Evolutionary conservation across 768 basidiomycete species (phyloP).

Genomic region (Collybia nuda): DNA sequence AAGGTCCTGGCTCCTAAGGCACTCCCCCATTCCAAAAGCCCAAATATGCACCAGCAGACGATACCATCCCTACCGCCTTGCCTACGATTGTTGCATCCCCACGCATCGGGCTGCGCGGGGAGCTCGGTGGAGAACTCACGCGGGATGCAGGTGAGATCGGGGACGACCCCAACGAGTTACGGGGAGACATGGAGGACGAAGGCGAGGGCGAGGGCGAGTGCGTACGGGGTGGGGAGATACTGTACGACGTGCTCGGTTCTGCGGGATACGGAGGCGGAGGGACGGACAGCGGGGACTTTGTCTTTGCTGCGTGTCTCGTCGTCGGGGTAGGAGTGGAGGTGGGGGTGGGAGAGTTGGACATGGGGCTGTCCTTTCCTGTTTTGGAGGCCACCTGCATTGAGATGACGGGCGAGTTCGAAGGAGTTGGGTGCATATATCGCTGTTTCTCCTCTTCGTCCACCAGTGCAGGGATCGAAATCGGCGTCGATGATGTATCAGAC

Average conservation of each 20-base stretch:
- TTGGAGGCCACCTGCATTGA: slow-evolving; percentile 23
- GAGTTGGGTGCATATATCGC: slow-evolving; percentile 48
- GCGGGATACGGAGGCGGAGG: slow-evolving; percentile 26
- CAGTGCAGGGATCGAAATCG: slow-evolving; percentile 10
- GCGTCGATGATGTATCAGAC: not conserved
- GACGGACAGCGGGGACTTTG: slow-evolving; percentile 28
- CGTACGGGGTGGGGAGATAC: slow-evolving; percentile 20
- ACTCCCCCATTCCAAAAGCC: slow-evolving; percentile 43
- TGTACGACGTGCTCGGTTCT: slow-evolving; percentile 35
- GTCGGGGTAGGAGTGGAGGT: slow-evolving; percentile 10
- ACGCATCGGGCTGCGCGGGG: slow-evolving; percentile 15
- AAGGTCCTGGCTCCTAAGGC: no score
- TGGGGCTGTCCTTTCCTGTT: slow-evolving; percentile 7
- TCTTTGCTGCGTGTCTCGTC: slow-evolving; percentile 18
- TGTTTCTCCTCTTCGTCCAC: slow-evolving; percentile 19
- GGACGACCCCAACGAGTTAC: slow-evolving; percentile 6
- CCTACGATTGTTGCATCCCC: slow-evolving; percentile 36
- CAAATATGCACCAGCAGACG: slow-evolving; percentile 74
- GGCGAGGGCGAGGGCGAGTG: slow-evolving; percentile 12
- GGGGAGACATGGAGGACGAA: slow-evolving; percentile 7
- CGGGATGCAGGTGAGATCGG: no score
- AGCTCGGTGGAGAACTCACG: not conserved
- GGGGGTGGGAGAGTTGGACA: not conserved
- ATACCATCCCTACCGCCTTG: slow-evolving; percentile 76
- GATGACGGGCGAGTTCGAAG: slow-evolving; percentile 59